Evolutionary conservation across 148 eudicot genomes (phyloP).

Genomic region (Cornus controversa): DNA sequence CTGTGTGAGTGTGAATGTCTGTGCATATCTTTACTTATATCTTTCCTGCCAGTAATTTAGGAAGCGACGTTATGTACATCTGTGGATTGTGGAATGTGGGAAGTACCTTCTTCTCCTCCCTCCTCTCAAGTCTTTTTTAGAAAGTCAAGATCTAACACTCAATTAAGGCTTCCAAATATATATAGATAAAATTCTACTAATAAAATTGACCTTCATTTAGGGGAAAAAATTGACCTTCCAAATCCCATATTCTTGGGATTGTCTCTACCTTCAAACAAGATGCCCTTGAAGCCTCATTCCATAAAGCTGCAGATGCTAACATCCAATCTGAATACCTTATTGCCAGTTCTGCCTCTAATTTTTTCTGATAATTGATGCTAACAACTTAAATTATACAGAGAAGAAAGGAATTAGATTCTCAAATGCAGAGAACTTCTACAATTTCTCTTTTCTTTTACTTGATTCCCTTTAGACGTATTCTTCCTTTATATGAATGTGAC

Average conservation of each 20-base stretch:
- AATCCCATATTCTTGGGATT: not conserved
- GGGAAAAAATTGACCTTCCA: not conserved
- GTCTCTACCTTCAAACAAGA: not conserved
- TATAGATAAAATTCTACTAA: not conserved
- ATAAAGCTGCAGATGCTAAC: not conserved
- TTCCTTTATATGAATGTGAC: conserved; percentile 6
- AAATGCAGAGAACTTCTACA: not conserved
- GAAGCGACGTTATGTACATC: not conserved
- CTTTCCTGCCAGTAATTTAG: not conserved
- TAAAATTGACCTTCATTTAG: not conserved
- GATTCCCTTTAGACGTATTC: not conserved
- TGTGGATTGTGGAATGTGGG: not conserved
- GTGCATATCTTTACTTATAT: not conserved
- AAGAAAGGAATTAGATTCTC: not conserved
- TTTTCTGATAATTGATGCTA: not conserved
- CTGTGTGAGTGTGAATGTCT: not conserved
- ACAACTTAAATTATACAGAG: not conserved
- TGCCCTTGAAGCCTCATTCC: not conserved
- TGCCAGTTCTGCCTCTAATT: not conserved
- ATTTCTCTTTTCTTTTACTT: not conserved
- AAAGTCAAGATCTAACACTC: not conserved
- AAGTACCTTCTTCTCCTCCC: not conserved
- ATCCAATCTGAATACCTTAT: not conserved
- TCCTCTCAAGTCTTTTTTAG: not conserved
- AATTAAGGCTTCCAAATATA: not conserved